Evolutionary conservation across 208 protist genomes (phyloP).

Genomic region (Wallacemonas sp.): DNA sequence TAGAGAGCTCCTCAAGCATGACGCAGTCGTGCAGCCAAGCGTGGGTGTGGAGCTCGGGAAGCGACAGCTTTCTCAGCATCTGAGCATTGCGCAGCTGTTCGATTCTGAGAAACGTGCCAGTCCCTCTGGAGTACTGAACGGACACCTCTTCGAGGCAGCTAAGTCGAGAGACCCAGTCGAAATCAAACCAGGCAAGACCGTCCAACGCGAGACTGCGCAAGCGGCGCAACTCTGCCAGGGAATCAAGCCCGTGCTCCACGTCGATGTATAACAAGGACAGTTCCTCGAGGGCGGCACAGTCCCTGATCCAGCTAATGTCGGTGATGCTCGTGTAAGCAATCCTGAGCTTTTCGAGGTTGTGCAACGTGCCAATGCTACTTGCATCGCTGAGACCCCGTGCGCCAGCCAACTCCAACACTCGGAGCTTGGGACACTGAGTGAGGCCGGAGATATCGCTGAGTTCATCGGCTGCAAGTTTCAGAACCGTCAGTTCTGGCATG

Average conservation of each 20-base stretch:
- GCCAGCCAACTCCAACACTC: background rate
- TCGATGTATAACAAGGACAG: background rate
- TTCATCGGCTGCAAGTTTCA: background rate
- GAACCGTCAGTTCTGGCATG: background rate
- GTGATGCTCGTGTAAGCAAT: background rate
- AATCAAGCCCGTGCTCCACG: background rate
- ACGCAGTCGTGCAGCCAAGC: background rate
- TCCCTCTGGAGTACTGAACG: background rate
- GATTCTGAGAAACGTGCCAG: background rate
- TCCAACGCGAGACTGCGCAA: background rate
- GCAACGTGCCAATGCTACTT: background rate
- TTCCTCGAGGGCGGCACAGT: background rate
- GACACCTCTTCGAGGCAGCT: slow-evolving; percentile 3
- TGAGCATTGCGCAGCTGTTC: background rate
- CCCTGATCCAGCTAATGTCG: slow-evolving; percentile 7
- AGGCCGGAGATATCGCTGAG: background rate
- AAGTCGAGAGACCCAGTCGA: background rate
- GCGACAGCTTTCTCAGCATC: background rate
- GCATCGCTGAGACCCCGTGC: background rate
- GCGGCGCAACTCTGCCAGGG: background rate
- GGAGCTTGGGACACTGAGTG: background rate
- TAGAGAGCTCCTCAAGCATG: slow-evolving; percentile 1
- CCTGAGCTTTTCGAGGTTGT: background rate
- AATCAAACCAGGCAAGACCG: background rate
- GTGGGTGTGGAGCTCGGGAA: background rate